These are phyloP conservation scores for Dendrobium officinale DNA, from an alignment of 106 monocot species.

Conservation along the genomic window DNA sequence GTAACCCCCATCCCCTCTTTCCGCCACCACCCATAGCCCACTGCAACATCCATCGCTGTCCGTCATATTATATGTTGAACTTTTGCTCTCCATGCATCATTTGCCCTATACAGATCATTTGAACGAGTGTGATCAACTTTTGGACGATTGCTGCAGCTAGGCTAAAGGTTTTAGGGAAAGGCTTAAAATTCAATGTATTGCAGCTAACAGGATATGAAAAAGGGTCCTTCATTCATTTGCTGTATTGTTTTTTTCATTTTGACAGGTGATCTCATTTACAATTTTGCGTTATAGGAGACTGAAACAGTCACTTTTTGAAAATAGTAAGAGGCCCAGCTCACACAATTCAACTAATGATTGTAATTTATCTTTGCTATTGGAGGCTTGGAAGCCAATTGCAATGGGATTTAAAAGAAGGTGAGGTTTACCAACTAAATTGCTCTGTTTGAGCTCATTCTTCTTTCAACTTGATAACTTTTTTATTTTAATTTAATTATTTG, in stretches of 20 bases:
- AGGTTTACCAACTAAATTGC: conserved; percentile 2
- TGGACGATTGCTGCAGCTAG: not conserved
- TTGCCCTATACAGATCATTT: too few species aligned
- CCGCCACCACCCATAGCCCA: too few species aligned
- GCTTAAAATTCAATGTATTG: not conserved
- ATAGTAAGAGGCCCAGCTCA: conserved; percentile 12
- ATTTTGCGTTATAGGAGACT: conserved; percentile 70
- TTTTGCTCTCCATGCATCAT: too few species aligned
- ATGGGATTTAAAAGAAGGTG: conserved; percentile 93
- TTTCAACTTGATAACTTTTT: not conserved
- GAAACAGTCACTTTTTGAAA: conserved; percentile 26
- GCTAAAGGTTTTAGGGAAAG: not conserved
- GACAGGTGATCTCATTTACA: conserved; percentile 65
- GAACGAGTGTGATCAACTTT: not conserved
- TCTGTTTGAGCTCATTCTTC: not conserved
- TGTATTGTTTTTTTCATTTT: conserved; percentile 7
- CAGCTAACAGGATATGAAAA: not conserved
- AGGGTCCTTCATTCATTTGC: conserved; percentile 1
- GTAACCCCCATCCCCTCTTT: too few species aligned
- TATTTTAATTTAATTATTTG: not conserved
- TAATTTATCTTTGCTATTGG: conserved; percentile 57
- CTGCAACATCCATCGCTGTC: too few species aligned
- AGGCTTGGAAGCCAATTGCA: conserved; percentile 85
- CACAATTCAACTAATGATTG: conserved; percentile 17
- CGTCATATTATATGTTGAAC: too few species aligned